Base-by-base conservation (phyloP, 2,329 filamentous ascomycete species). In the Xylaria sp. region DNA sequence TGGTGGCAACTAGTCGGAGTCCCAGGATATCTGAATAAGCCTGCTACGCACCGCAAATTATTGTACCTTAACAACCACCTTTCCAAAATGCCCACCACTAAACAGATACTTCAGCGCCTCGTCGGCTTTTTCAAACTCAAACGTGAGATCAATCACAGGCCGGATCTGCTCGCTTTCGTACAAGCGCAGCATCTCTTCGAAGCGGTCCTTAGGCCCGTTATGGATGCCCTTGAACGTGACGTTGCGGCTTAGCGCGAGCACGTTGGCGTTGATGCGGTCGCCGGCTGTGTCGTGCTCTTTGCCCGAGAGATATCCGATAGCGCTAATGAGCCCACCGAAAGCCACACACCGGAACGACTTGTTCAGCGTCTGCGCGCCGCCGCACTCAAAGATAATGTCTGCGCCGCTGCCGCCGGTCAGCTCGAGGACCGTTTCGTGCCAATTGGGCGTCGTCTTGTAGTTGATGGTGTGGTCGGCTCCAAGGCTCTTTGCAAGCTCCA, bases 161-260 rank as follows among this genome's bases (percentile, higher is more conserved):
- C 76, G 79, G 48, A 87, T 84, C 69, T 75, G 60, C 66, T 84
- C 79, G 55, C 78, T 74, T 66, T 82, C 79, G 70, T 86, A 85
- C 54, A 85, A 84, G 37, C 55, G 65, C 44, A 84, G 71, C 84
- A 88, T 87, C 78, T 88, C 86, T 77, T 86, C 84, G 66, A 88
- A 85, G 48, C 84, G 79, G 69, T 88, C 86, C 70, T 83, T 84
- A 0, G 87, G 87, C 0, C 88, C 88, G 74, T 90, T 89, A 35
- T 88, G 71, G 8, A 90, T 86, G 0, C 88, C 79, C 72, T 81
- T 82, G 60, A 81, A 70, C 12, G 79, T 81, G 42, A 80, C 78
- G 60, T 83, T 81, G 42, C 78, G 70, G 50, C 74, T 70, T 3
- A 80, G 65, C 8, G 81, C 80, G 5, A 81, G 78, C 13, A 90